These are phyloP conservation scores for Linnemannia elongata DNA, from an alignment of 192 early-diverging fungal genomes.

Conservation along the genomic window DNA sequence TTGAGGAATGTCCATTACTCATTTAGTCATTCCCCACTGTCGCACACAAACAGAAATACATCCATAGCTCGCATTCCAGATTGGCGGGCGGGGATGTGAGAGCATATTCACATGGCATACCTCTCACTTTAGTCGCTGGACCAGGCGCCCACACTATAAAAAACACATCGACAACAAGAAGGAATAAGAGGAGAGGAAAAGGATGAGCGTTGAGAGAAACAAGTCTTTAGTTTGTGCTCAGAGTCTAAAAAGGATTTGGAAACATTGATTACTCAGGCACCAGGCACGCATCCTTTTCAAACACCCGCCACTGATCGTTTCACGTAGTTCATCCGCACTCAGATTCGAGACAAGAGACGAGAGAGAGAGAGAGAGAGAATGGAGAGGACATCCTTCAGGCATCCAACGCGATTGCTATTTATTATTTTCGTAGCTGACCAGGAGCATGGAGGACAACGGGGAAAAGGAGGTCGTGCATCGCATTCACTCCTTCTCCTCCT, in stretches of 20 bases:
- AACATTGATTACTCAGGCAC: not conserved
- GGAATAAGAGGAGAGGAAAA: not conserved
- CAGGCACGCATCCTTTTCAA: not conserved
- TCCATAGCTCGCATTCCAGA: not conserved
- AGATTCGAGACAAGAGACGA: not conserved
- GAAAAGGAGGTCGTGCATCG: not conserved
- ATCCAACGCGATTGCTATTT: not conserved
- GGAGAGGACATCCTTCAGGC: too few species aligned
- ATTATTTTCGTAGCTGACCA: not conserved
- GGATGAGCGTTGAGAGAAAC: not conserved
- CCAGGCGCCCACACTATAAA: not conserved
- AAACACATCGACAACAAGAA: not conserved
- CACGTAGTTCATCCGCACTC: not conserved
- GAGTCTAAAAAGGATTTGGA: not conserved
- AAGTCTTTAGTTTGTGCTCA: not conserved
- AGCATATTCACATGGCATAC: not conserved
- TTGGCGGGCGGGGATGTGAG: not conserved
- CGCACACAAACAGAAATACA: not conserved
- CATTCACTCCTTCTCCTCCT: not conserved
- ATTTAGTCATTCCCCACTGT: not conserved
- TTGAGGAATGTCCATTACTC: not conserved
- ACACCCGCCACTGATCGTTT: not conserved
- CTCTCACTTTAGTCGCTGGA: not conserved
- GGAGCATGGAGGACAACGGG: not conserved
- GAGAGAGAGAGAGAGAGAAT: not conserved